Base-by-base conservation (phyloP, 2,329 filamentous ascomycete genomes). In the Cladobotryum mycophilum region DNA sequence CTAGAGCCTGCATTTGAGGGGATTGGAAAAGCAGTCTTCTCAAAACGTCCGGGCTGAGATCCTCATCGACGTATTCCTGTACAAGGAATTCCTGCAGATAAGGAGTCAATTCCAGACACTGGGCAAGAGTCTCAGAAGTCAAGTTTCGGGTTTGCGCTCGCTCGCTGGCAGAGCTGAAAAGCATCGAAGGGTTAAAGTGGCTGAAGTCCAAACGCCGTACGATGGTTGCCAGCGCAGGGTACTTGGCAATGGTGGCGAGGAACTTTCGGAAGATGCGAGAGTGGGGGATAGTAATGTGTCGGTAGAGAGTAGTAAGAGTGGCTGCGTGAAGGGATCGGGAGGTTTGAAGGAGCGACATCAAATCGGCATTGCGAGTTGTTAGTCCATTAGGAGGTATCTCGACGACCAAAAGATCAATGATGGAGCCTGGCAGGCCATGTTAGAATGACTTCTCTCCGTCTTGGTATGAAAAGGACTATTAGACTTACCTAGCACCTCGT, bases 181-280 rank as follows among this genome's bases (percentile, higher is more conserved):
- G 76, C 49, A 86, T 85, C 49, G 86, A 82, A 18, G 87, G 88
- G 65, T 89, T 91, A 70, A 91, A 91, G 72, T 91, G 88, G 55
- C 86, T 90, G 61, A 93, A 91, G 70, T 93, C 88, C 42, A 92
- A 73, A 46, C 88, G 84, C 52, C 86, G 82, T 41, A 92, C 86
- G 60, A 91, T 82, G 38, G 82, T 85, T 42, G 88, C 88, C 48
- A 91, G 74, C 8, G 82, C 74, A 2, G 82, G 80, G 64, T 90
- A 83, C 52, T 79, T 71, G 42, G 74, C 72, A 56, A 92, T 75
- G 61, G 88, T 87, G 52, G 76, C 74, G 45, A 90, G 78, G 59
- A 90, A 89, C 69, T 92, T 92, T 63, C 84, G 84, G 70, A 91
- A 93, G 64, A 90, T 89, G 53, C 83, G 76, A 22, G 88, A 92